A percentile compares a stretch with the other conserved stretches of the same genome.
Conservation (phyloP, 352 stramenopile genomes). For the Globisporangium paddicum region DNA sequence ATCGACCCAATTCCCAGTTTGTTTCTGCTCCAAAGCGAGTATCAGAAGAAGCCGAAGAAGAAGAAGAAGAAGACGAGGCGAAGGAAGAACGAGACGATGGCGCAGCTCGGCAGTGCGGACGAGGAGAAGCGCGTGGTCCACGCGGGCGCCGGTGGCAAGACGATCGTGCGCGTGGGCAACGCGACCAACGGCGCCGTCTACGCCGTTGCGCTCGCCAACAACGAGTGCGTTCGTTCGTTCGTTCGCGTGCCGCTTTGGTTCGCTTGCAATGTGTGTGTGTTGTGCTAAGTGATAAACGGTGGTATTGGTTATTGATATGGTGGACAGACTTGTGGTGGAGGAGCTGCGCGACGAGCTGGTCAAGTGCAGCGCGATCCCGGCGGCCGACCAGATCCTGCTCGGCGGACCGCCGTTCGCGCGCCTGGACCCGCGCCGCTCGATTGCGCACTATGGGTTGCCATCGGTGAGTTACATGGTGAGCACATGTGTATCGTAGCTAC, state of each 20-base stretch:
- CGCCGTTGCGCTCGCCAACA: constrained; percentile 28
- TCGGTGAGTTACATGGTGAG: constrained; percentile 20
- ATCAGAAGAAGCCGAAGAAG: not conserved
- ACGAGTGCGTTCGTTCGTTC: constrained; percentile 47
- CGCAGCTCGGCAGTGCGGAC: constrained; percentile 18
- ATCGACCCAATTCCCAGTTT: not conserved
- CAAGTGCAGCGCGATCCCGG: constrained; percentile 49
- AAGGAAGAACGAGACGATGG: constrained; percentile 8
- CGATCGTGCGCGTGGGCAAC: constrained; percentile 44
- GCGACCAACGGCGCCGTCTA: constrained; percentile 37
- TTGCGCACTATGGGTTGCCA: constrained; percentile 68
- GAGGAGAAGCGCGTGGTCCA: constrained; percentile 12
- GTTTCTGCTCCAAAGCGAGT: not conserved
- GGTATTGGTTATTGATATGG: not conserved
- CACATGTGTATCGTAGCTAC: not conserved
- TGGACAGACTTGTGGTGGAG: constrained; percentile 53
- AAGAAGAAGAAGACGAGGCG: not conserved
- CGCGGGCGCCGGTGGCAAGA: not conserved
- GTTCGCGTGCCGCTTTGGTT: not conserved
- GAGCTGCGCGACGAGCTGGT: constrained; percentile 65
- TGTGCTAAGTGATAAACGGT: no score
- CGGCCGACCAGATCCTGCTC: constrained; percentile 74
- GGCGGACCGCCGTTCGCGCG: constrained; percentile 71
- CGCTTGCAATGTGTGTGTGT: not conserved
- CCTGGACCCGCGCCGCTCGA: constrained; percentile 59